These are phyloP conservation scores for Termitomyces sp. DNA, from an alignment of 768 basidiomycete species.

Conservation along the genomic window DNA sequence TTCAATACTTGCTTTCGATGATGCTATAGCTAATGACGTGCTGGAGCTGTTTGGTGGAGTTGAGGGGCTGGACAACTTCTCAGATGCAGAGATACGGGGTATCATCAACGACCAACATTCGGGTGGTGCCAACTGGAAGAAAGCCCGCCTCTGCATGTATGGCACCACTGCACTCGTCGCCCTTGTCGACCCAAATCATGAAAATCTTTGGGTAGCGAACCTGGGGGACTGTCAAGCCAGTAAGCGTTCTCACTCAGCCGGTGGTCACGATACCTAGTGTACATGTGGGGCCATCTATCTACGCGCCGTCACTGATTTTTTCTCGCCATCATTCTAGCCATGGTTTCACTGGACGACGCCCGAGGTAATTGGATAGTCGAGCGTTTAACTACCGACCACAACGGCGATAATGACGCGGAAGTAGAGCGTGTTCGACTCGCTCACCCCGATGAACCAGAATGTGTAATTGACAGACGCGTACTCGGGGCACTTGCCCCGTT, in stretches of 20 bases:
- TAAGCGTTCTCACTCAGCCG: conserved; percentile 28
- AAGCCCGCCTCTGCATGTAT: conserved; percentile 70
- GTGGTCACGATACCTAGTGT: neutral
- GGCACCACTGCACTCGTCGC: conserved; percentile 75
- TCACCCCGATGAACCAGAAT: conserved; percentile 69
- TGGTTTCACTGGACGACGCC: conserved; percentile 42
- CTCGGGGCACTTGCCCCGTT: conserved; percentile 77
- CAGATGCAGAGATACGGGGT: conserved; percentile 49
- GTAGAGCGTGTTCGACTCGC: conserved; percentile 55
- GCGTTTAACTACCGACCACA: conserved; percentile 60
- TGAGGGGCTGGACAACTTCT: conserved; percentile 42
- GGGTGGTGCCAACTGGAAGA: conserved; percentile 57
- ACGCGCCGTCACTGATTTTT: conserved; percentile 1
- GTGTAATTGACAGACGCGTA: conserved; percentile 59
- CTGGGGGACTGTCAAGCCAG: conserved; percentile 79
- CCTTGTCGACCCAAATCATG: conserved; percentile 62
- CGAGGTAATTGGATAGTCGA: conserved; percentile 55
- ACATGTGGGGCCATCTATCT: conserved; percentile 3
- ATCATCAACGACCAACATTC: conserved; percentile 61
- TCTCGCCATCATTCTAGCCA: conserved; percentile 29
- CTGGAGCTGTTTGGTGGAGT: conserved; percentile 58
- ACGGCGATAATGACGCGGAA: conserved; percentile 64
- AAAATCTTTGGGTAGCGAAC: conserved; percentile 76
- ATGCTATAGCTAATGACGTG: conserved; percentile 64
- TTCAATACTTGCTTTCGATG: conserved; percentile 57